These are phyloP conservation scores for Micractinium conductrix DNA, from an alignment of 139 green algal genomes.

Conservation along the genomic window DNA sequence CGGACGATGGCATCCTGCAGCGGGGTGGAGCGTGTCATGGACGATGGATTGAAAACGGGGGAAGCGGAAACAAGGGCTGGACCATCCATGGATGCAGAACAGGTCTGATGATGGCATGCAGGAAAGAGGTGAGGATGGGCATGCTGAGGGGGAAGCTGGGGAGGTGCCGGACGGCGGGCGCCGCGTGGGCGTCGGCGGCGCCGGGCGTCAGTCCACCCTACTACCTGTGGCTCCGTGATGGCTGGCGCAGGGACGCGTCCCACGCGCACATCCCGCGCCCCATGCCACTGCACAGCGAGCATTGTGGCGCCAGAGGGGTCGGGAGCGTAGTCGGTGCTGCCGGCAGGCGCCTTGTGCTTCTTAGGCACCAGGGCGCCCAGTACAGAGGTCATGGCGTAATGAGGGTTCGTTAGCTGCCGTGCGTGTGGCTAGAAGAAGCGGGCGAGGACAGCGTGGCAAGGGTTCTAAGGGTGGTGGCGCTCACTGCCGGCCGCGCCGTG, in stretches of 20 bases:
- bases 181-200: too few species aligned
- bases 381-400: constrained; percentile 6
- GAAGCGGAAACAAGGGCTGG: not conserved
- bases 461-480: too few species aligned
- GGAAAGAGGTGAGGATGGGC: too few species aligned
- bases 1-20: constrained; percentile 63
- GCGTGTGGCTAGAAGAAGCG: too few species aligned
- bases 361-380: not conserved
- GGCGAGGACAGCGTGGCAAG: too few species aligned
- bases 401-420: too few species aligned
- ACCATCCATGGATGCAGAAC: not conserved
- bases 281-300: constrained; percentile 14
- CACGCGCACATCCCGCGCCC: not conserved
- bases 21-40: not conserved
- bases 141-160: too few species aligned
- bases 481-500: too few species aligned
- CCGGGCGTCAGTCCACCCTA: too few species aligned
- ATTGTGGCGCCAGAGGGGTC: not conserved
- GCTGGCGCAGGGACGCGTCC: not conserved
- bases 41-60: too few species aligned
- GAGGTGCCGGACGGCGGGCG: too few species aligned
- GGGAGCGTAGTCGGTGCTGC: not conserved
- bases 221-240: constrained; percentile 14
- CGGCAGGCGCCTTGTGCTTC: not conserved
- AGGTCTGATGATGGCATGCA: too few species aligned